phyloP scores from a whole-genome alignment of 1,139 yeast genomes.

The Suhomyces guaymorum region DNA sequence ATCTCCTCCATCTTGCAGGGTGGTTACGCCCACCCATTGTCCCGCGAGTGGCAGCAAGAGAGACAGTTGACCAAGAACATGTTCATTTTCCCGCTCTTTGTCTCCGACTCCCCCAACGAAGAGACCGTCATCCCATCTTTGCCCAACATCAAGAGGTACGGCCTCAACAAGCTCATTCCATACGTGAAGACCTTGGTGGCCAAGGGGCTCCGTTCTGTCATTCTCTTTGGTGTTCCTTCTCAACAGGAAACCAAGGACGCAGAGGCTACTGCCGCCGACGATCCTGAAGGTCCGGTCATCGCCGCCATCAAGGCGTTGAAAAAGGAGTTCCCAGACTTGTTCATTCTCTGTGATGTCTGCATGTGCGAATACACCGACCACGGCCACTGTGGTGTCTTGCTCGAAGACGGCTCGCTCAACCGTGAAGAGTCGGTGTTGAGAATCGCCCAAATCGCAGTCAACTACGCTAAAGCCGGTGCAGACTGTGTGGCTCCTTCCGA shows the following conservation, averaged over 20 bases:
- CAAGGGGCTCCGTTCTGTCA: slow-evolving; percentile 84
- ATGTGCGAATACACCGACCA: slow-evolving; percentile 95
- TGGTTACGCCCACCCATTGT: slow-evolving; percentile 87
- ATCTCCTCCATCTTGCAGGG: slow-evolving; percentile 86
- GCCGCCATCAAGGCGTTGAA: slow-evolving; percentile 67
- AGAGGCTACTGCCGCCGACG: slow-evolving; percentile 89
- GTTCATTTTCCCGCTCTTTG: slow-evolving; percentile 91
- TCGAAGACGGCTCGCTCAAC: slow-evolving; percentile 82
- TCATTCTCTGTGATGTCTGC: slow-evolving; percentile 92
- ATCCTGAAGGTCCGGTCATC: slow-evolving; percentile 95
- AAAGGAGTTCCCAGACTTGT: slow-evolving; percentile 72
- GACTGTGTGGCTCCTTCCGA: slow-evolving; percentile 96
- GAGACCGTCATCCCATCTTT: slow-evolving; percentile 71
- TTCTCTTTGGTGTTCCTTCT: slow-evolving; percentile 89
- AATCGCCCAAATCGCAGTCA: slow-evolving; percentile 92
- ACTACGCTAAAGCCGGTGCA: slow-evolving; percentile 95
- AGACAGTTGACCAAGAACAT: slow-evolving; percentile 80
- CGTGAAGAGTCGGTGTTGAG: slow-evolving; percentile 76
- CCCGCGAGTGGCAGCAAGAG: slow-evolving; percentile 90
- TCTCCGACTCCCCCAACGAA: slow-evolving; percentile 81
- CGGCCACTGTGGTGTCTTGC: slow-evolving; percentile 93
- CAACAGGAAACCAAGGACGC: slow-evolving; percentile 74
- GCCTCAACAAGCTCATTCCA: slow-evolving; percentile 74
- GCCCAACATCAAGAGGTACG: slow-evolving; percentile 87
- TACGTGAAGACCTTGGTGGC: slow-evolving; percentile 68